Evolutionary conservation across 192 early-diverging fungal species (phyloP).

Genomic region (Cladochytrium replicatum): DNA sequence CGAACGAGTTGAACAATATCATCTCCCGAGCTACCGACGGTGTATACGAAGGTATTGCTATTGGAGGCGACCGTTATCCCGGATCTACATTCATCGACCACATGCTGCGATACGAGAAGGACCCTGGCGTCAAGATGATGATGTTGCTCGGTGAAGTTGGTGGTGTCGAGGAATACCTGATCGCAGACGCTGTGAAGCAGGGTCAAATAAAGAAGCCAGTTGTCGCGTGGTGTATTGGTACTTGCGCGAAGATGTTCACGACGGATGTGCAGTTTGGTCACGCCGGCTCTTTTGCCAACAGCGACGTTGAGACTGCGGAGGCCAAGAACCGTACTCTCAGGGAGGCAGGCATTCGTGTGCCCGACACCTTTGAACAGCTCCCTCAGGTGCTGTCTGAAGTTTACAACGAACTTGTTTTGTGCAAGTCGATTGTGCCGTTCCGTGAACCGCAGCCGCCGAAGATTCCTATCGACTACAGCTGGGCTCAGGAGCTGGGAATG

Average conservation of each 20-base stretch:
- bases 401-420: conserved; percentile 65
- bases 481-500: conserved; percentile 97
- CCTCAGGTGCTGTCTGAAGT: conserved; percentile 69
- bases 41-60: conserved; percentile 97
- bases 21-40: conserved; percentile 92
- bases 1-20: conserved; percentile 99
- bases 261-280: conserved; percentile 97
- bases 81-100: conserved; percentile 98
- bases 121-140: conserved; percentile 89
- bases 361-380: conserved; percentile 92
- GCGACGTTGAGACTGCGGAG: conserved; percentile 89
- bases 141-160: conserved; percentile 95
- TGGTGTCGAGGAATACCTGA: conserved; percentile 93
- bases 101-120: conserved; percentile 85
- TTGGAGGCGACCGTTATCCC: conserved; percentile 98
- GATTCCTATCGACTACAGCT: conserved; percentile 98
- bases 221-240: conserved; percentile 98
- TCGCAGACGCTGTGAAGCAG: conserved; percentile 82
- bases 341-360: conserved; percentile 80
- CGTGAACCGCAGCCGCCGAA: conserved; percentile 91
- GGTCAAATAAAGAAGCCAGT: conserved; percentile 95
- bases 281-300: conserved; percentile 93
- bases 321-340: conserved; percentile 88
- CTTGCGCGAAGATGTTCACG: conserved; percentile 97
- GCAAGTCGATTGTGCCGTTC: conserved; percentile 55